Conservation (phyloP, 129 eudicot species). For the Centaurea solstitialis region DNA sequence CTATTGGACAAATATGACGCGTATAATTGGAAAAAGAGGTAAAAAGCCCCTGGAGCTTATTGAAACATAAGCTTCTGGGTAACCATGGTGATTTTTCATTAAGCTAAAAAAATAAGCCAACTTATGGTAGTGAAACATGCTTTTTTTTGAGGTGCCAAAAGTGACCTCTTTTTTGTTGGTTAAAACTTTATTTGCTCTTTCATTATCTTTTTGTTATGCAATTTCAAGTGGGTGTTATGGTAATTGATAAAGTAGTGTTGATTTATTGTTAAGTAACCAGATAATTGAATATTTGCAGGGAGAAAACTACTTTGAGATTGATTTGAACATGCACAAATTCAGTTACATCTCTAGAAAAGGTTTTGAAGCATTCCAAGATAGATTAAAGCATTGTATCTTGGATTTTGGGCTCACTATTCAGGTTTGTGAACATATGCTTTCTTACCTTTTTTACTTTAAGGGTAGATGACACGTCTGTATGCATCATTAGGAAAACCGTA, state of each 20-base stretch:
- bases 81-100: not conserved
- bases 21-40: not conserved
- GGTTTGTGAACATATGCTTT: conserved; percentile 39
- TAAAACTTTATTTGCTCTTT: not conserved
- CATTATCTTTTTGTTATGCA: not conserved
- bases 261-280: not conserved
- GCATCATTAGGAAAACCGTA: not conserved
- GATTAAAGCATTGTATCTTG: conserved; percentile 69
- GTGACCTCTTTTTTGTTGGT: not conserved
- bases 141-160: conserved; percentile 15
- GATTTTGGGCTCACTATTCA: conserved; percentile 96
- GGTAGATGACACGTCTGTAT: not conserved
- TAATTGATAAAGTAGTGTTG: not conserved
- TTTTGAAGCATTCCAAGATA: conserved; percentile 81
- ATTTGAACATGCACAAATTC: conserved; percentile 92
- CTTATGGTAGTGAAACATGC: too few species aligned
- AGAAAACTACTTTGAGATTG: conserved; percentile 94
- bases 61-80: not conserved
- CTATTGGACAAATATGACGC: not conserved
- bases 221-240: not conserved
- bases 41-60: not conserved
- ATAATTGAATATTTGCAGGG: conserved; percentile 56
- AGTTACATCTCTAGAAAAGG: conserved; percentile 95
- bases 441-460: not conserved
- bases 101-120: not conserved